Evolutionary conservation across 441 rosid species (phyloP).

Genomic region (Bocquillonia castaneifolia): DNA sequence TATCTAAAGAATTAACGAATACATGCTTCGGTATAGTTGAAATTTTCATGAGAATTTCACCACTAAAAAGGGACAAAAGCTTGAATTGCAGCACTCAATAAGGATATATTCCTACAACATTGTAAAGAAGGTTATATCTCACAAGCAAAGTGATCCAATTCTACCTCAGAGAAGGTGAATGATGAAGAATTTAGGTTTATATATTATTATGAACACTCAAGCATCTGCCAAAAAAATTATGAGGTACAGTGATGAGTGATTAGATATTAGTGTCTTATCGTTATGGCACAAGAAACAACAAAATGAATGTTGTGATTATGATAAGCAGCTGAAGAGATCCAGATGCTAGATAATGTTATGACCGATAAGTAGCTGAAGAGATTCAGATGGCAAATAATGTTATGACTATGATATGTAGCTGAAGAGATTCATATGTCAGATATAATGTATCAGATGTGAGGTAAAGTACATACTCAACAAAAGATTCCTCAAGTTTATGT

Average conservation of each 20-base stretch:
- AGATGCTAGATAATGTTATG: not conserved
- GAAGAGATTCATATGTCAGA: constrained; percentile 1
- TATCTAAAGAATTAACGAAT: no score
- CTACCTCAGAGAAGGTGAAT: no score
- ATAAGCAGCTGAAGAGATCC: not conserved
- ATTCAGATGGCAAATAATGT: no score
- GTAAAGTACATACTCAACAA: constrained; percentile 60
- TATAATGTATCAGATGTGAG: constrained; percentile 7
- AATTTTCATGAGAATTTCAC: not conserved
- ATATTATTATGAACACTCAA: no score
- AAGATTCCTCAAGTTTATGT: constrained; percentile 82
- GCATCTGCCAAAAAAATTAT: no score
- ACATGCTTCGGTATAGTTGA: not conserved
- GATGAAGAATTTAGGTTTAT: no score
- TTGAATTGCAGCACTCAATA: not conserved
- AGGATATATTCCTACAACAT: not conserved
- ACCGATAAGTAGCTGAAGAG: no score
- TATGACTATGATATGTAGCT: not conserved
- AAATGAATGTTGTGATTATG: not conserved
- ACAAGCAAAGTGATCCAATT: no score
- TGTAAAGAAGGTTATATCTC: no score
- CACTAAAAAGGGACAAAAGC: not conserved
- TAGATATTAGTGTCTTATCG: no score
- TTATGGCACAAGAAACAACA: no score
- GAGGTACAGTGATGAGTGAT: no score